Base-by-base conservation (phyloP, 1,139 yeast species). In the Taiozyma sp. region DNA sequence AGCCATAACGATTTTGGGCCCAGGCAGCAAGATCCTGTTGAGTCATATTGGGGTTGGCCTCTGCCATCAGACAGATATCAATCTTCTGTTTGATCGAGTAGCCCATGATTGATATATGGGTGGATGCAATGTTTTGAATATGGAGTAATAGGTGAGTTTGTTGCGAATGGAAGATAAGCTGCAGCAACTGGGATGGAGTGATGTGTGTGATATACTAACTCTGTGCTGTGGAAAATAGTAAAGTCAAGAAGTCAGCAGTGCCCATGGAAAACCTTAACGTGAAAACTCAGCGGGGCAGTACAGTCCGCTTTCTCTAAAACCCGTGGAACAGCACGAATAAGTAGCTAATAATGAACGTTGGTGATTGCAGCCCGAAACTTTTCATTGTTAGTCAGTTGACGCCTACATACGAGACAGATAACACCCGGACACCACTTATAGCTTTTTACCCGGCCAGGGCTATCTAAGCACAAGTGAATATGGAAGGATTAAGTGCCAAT, bases 31-130 rank as follows among this genome's bases (percentile, higher is more conserved):
- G 63, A 56, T 82, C 86, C n/a, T 75, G 72, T 62, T 83, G 88
- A 2, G 87, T 82, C 86, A 83, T 80, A 35, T 75, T 75, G 1
- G 87, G 87, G 56, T 80, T 77, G 21, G 83, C 71, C 62, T 82
- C 87, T 21, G 86, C 80, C 73, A 81, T 80, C 47, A 83, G 74
- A 60, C 87, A 82, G 50, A 83, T 81, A 58, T 81, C 86, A 42
- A 81, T 81, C 65, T 83, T 80, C 58, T 82, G 87, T 62, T 81
- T 83, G 54, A 79, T 76, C 8, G 81, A 78, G 56, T 76, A 79
- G 5, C 83, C 83, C 83, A 79, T 79, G 30, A 6, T 32, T 24
- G 9, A 10, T 19, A 11, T 37, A 37, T 19, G 24, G 4, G 14
- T 9, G 22, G 9, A 6, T 14, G 24, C 9, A 22, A 37, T 32